Conservation (phyloP, 2,329 filamentous ascomycete species). For the Fusarium concolor region DNA sequence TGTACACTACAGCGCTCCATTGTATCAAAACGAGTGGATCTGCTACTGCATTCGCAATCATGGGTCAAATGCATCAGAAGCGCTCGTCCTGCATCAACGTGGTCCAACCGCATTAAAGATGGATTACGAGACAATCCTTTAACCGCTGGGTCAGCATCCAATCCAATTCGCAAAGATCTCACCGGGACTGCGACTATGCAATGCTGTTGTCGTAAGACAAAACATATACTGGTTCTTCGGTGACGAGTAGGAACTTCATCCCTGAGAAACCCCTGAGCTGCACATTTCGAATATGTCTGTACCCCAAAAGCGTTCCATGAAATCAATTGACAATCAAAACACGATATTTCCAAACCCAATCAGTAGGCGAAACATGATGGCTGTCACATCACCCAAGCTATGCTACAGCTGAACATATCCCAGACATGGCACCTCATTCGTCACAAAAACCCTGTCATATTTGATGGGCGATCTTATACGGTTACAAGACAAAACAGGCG, state of each 20-base stretch:
- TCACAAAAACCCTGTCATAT: slow-evolving; percentile 24
- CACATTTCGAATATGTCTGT: background rate
- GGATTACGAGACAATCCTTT: slow-evolving; percentile 30
- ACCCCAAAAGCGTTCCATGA: background rate
- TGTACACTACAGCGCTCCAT: slow-evolving; percentile 17
- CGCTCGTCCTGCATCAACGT: slow-evolving; percentile 41
- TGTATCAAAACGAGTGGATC: slow-evolving; percentile 25
- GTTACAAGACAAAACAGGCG: slow-evolving; percentile 27
- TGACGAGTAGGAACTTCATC: background rate
- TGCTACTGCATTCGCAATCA: too few species aligned
- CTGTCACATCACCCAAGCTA: slow-evolving; percentile 26
- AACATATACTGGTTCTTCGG: background rate
- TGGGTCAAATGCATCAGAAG: slow-evolving; percentile 19
- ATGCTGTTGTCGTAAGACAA: background rate
- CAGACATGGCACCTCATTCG: slow-evolving; percentile 30
- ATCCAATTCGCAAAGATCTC: background rate
- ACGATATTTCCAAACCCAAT: slow-evolving; percentile 9
- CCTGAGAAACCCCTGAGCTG: slow-evolving; percentile 4
- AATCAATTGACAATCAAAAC: slow-evolving; percentile 10
- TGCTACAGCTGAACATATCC: slow-evolving; percentile 31
- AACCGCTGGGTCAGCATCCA: slow-evolving; percentile 6
- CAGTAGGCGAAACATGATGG: slow-evolving; percentile 11
- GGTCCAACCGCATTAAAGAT: slow-evolving; percentile 37
- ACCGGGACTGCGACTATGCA: background rate
- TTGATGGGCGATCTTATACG: slow-evolving; percentile 26